Percentiles rank a stretch among this genome's conserved stretches.
Conservation (phyloP, 2,329 filamentous ascomycete genomes). For the Epichloe coenophiala region DNA sequence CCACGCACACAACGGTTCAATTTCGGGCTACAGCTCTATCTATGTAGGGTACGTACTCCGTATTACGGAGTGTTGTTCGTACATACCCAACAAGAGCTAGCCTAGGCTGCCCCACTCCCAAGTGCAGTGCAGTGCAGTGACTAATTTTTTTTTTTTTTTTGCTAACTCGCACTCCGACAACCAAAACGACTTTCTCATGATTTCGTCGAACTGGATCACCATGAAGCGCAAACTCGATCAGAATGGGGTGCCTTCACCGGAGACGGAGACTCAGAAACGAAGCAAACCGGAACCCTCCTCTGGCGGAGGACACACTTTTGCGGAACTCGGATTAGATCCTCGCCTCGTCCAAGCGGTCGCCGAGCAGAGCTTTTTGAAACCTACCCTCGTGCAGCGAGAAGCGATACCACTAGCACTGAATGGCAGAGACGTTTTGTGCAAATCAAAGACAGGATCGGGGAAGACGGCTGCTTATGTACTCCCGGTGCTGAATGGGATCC, state of each 20-base stretch:
- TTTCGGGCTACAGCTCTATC: background rate
- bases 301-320: constrained; percentile 44
- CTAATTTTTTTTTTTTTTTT: background rate
- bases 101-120: background rate
- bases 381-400: constrained; percentile 77
- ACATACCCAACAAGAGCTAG: no score
- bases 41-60: background rate
- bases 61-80: no score
- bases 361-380: constrained; percentile 69
- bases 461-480: constrained; percentile 96
- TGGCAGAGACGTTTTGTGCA: constrained; percentile 80
- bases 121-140: background rate
- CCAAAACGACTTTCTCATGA: background rate
- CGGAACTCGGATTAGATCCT: constrained; percentile 66
- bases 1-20: no score
- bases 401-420: constrained; percentile 80
- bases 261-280: constrained; percentile 9
- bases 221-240: constrained; percentile 52
- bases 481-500: constrained; percentile 71
- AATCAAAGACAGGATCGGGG: constrained; percentile 88
- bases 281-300: constrained; percentile 18
- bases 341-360: constrained; percentile 77
- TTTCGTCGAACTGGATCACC: background rate
- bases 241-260: constrained; percentile 33
- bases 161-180: background rate